phyloP scores from a whole-genome alignment of 1,139 yeast genomes.

The Suhomyces bolitotheri region DNA sequence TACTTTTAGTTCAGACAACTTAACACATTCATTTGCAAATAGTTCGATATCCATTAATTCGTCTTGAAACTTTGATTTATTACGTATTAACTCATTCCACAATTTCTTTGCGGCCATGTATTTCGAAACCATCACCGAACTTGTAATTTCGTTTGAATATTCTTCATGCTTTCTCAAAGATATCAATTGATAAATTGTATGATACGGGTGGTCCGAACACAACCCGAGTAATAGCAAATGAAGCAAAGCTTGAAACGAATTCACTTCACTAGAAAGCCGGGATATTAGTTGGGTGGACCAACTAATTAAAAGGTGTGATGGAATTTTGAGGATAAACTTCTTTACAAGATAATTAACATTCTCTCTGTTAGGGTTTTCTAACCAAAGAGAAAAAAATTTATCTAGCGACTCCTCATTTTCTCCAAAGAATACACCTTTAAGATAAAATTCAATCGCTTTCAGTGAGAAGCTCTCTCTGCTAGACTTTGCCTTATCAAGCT shows the following conservation, averaged over 20 bases:
- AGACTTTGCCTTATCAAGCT: conserved; percentile 38
- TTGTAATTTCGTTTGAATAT: conserved; percentile 28
- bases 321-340: conserved; percentile 41
- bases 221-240: conserved; percentile 51
- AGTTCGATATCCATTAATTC: conserved; percentile 44
- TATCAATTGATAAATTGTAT: conserved; percentile 66
- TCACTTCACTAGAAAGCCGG: conserved; percentile 51
- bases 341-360: conserved; percentile 37
- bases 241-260: conserved; percentile 58
- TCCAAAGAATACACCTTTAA: conserved; percentile 52
- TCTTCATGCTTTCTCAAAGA: conserved; percentile 53
- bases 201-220: conserved; percentile 71
- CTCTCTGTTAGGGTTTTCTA: conserved; percentile 54
- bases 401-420: conserved; percentile 65
- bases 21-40: conserved; percentile 53
- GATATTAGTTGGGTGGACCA: conserved; percentile 88
- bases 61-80: conserved; percentile 18
- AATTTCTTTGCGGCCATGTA: conserved; percentile 52
- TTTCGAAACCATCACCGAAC: conserved; percentile 45
- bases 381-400: conserved; percentile 84
- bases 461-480: conserved; percentile 48
- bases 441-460: conserved; percentile 61
- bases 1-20: conserved; percentile 51
- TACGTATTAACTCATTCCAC: conserved; percentile 34
- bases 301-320: conserved; percentile 63